A percentile compares a stretch with the other conserved stretches of the same genome.
Conservation (phyloP, 164 flowering plant genomes). For the Aristolochia fimbriata region DNA sequence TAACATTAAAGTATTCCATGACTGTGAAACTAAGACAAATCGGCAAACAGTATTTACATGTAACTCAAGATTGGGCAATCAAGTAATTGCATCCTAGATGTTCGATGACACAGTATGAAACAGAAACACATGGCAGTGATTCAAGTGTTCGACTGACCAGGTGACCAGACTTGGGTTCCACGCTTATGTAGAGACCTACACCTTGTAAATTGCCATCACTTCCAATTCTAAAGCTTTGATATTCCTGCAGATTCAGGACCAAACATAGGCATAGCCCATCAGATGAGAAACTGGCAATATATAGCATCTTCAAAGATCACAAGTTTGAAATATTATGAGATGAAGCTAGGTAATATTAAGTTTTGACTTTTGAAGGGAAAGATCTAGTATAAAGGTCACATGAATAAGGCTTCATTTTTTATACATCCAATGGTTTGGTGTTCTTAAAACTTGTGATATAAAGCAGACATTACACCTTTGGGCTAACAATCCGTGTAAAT, state of each 20-base stretch:
- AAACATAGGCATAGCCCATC: neutral
- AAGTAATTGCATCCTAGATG: neutral
- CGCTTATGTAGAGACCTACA: conserved; percentile 73
- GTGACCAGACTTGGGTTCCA: conserved; percentile 76
- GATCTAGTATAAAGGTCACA: too few species aligned
- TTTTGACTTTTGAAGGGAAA: too few species aligned
- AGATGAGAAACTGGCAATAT: neutral
- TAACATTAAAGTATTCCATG: too few species aligned
- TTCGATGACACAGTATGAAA: neutral
- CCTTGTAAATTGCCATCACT: conserved; percentile 95
- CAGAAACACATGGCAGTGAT: neutral
- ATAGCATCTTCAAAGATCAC: neutral
- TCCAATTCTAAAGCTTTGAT: conserved; percentile 86
- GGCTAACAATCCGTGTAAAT: conserved; percentile 88
- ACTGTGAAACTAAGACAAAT: neutral
- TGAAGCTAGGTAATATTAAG: too few species aligned
- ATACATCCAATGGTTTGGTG: too few species aligned
- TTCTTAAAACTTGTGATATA: neutral
- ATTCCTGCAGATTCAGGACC: conserved; percentile 48
- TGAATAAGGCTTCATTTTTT: too few species aligned
- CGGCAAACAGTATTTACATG: too few species aligned
- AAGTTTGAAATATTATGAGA: too few species aligned
- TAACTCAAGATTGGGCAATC: neutral
- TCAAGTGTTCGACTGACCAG: conserved; percentile 45
- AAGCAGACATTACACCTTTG: conserved; percentile 48